A percentile compares a stretch with the other conserved stretches of the same genome.
Evolutionary conservation across 371 early-diverging fungal genomes (phyloP).

Genomic region (Batkoa obscura): DNA sequence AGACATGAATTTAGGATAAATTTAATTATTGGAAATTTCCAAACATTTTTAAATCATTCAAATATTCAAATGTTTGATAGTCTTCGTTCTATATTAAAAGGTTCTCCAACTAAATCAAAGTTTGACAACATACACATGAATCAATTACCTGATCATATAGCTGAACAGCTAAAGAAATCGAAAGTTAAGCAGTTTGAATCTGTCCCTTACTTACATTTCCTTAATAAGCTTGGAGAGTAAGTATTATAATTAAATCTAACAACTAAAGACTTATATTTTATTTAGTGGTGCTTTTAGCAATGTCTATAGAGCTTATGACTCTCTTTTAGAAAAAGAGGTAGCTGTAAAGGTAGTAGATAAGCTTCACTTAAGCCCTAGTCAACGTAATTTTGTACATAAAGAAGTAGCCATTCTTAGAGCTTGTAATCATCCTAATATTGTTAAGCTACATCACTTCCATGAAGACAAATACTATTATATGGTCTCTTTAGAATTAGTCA

Average conservation of each 20-base stretch:
- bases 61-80: too few species aligned
- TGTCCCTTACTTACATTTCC: neutral
- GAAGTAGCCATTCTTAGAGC: conserved; percentile 76
- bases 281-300: conserved; percentile 66
- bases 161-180: neutral
- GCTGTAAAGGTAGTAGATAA: conserved; percentile 69
- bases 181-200: neutral
- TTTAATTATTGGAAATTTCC: too few species aligned
- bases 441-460: conserved; percentile 39
- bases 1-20: too few species aligned
- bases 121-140: too few species aligned
- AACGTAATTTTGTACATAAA: conserved; percentile 61
- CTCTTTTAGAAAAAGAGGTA: conserved; percentile 30
- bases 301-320: conserved; percentile 50
- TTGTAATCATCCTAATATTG: conserved; percentile 56
- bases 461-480: conserved; percentile 47
- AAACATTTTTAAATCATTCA: too few species aligned
- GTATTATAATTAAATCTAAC: conserved; percentile 12
- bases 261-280: neutral
- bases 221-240: conserved; percentile 35
- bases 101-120: too few species aligned
- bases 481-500: conserved; percentile 65
- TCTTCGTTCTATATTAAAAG: too few species aligned
- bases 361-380: conserved; percentile 16
- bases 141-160: neutral